These are phyloP conservation scores for Hirsutella minnesotensis DNA, from an alignment of 2,329 filamentous ascomycete species.

Conservation along the genomic window DNA sequence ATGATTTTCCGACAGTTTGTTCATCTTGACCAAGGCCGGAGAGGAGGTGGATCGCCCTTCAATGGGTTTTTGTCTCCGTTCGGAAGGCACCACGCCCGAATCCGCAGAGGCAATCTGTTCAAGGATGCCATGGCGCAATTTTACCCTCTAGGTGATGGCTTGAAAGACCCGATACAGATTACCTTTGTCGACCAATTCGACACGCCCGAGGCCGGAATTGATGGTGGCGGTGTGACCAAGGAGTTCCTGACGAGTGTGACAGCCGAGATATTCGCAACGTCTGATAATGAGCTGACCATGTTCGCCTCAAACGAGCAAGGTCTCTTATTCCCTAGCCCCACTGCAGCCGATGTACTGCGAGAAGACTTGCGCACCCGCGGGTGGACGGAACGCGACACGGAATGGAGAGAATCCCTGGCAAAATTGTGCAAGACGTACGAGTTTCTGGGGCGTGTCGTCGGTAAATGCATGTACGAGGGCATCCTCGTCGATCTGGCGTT, in stretches of 20 bases:
- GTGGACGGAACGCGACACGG: conserved; percentile 36
- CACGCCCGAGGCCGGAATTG: conserved; percentile 80
- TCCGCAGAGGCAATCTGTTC: conserved; percentile 69
- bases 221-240: conserved; percentile 93
- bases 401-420: conserved; percentile 44
- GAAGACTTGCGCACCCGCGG: conserved; percentile 42
- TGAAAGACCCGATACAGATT: conserved; percentile 95
- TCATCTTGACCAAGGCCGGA: conserved; percentile 45
- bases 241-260: conserved; percentile 90
- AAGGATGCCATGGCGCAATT: conserved; percentile 80
- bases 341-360: conserved; percentile 56
- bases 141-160: conserved; percentile 63
- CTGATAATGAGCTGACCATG: conserved; percentile 35
- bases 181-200: conserved; percentile 91
- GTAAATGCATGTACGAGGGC: conserved; percentile 94
- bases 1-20: conserved; percentile 91
- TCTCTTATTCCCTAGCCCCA: conserved; percentile 79
- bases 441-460: conserved; percentile 84
- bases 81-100: conserved; percentile 61
- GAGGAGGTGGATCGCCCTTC: conserved; percentile 9
- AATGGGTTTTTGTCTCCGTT: conserved; percentile 18
- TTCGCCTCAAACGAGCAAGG: conserved; percentile 82
- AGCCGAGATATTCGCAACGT: conserved; percentile 63
- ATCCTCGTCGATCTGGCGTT: conserved; percentile 90
- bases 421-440: conserved; percentile 67